Evolutionary conservation across 1,284 basidiomycete genomes (phyloP), one percentile per base, ranked within the genome.

Genomic region (Moesziomyces aphidis): DNA sequence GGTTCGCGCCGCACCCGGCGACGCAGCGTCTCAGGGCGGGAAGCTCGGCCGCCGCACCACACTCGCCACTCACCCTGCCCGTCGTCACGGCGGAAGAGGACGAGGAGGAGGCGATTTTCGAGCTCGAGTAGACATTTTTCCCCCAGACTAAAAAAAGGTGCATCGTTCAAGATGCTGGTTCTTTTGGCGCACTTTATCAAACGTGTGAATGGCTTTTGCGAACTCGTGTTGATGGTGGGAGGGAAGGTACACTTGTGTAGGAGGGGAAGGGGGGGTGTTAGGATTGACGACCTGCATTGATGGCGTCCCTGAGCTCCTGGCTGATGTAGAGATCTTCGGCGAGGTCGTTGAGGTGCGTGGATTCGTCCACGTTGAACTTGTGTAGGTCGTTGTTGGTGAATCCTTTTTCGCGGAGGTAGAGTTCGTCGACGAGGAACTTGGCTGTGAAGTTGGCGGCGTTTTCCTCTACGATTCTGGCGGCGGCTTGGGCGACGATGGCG

Each of bases 261-360:
- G 26, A 5, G 26, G 26, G 26, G 26, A 28, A 28, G 26, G 8
- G 26, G 8, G 8, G 26, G 26, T 26, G 34, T 36, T 54, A 44
- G 52, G 51, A 58, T 28, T 42, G 24, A n/a, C 62, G 21, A 21
- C 49, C 55, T 6, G 61, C 50, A 6, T 19, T n/a, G 3, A 84
- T 62, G 17, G 79, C 78, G 5, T 78, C 71, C 2, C 81, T 53
- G 4, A 84, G 49, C 55, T 78, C 70, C 36, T 79, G 59, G 13
- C 77, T 64, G 50, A 85, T 82, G 63, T 75, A 85, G 26, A 85
- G 56, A 48, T 85, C 83, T 42, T 82, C 80, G 0, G 73, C 73
- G 10, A 84, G 72, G 4, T 76, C 53, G 2, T 78, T 48, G 22
- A 77, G 31, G 11, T 68, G 49, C 4, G 74, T 78, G 0, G 10